Conservation (phyloP, 345 rosid species). For the Linum tenue region DNA sequence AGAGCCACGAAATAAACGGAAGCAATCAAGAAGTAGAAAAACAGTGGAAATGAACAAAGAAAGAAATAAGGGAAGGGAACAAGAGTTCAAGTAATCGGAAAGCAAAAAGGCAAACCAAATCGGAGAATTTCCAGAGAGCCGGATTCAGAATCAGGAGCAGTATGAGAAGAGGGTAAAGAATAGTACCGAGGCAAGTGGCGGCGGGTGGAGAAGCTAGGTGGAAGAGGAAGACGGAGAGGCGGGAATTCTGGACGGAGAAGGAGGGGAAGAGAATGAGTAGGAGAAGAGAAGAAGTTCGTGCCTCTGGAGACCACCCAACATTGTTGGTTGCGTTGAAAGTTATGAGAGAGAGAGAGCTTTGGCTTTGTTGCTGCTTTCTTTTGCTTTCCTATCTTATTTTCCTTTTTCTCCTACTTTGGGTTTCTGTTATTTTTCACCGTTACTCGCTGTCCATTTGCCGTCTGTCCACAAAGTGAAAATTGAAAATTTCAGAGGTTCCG, state of each 20-base stretch:
- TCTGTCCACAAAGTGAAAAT: neutral
- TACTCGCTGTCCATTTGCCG: neutral
- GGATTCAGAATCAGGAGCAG: neutral
- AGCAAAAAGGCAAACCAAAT: constrained; percentile 4
- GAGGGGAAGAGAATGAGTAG: constrained; percentile 8
- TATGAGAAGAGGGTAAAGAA: neutral
- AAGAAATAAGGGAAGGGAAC: neutral
- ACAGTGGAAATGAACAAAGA: neutral
- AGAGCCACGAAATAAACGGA: neutral
- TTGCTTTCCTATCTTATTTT: neutral
- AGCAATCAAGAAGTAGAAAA: neutral
- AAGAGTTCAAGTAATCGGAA: neutral
- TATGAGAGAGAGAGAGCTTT: neutral
- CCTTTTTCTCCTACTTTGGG: neutral
- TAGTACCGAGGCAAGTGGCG: constrained; percentile 11
- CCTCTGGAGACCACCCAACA: neutral
- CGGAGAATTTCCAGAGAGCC: constrained; percentile 13
- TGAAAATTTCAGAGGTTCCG: neutral
- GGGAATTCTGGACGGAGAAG: constrained; percentile 15
- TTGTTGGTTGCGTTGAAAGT: constrained; percentile 14
- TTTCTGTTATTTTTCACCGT: neutral
- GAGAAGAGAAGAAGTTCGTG: neutral
- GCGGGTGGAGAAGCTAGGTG: neutral
- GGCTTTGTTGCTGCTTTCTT: constrained; percentile 12
- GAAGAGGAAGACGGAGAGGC: constrained; percentile 11